phyloP scores from a whole-genome alignment of 495 filamentous ascomycete species.

The Neurospora terricola region DNA sequence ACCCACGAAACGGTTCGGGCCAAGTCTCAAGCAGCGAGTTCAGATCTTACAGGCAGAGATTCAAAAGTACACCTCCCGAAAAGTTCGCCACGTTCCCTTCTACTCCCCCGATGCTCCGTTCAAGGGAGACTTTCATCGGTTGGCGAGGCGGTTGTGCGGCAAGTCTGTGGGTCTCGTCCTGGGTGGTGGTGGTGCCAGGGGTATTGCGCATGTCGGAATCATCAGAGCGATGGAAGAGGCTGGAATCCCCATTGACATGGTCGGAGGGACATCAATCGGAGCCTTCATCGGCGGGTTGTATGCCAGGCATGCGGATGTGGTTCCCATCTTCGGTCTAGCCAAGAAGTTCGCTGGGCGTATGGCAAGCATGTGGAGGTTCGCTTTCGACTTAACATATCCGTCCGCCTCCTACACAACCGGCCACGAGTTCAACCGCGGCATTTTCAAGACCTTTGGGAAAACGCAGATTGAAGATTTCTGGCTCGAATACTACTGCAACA shows the following conservation, averaged over 20 bases:
- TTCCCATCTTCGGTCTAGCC: constrained; percentile 89
- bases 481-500: constrained; percentile 98
- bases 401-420: constrained; percentile 93
- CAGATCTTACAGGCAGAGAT: constrained; percentile 95
- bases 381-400: constrained; percentile 89
- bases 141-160: constrained; percentile 83
- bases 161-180: constrained; percentile 92
- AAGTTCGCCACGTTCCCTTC: constrained; percentile 73
- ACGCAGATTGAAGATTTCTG: constrained; percentile 98
- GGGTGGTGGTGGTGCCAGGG: constrained; percentile 85
- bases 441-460: constrained; percentile 96
- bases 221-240: constrained; percentile 94
- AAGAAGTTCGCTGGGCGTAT: constrained; percentile 97
- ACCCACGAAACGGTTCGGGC: constrained; percentile 66
- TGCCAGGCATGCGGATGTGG: constrained; percentile 90
- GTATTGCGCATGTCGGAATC: constrained; percentile 84
- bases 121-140: constrained; percentile 92
- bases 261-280: constrained; percentile 96
- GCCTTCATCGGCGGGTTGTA: constrained; percentile 94
- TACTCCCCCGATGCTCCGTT: constrained; percentile 88
- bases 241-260: constrained; percentile 90
- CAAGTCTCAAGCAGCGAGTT: constrained; percentile 83
- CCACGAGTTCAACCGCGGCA: constrained; percentile 97
- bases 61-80: constrained; percentile 88
- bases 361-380: constrained; percentile 96